These are phyloP conservation scores for Datura wrightii DNA, from an alignment of 257 asterid genomes.

Conservation along the genomic window DNA sequence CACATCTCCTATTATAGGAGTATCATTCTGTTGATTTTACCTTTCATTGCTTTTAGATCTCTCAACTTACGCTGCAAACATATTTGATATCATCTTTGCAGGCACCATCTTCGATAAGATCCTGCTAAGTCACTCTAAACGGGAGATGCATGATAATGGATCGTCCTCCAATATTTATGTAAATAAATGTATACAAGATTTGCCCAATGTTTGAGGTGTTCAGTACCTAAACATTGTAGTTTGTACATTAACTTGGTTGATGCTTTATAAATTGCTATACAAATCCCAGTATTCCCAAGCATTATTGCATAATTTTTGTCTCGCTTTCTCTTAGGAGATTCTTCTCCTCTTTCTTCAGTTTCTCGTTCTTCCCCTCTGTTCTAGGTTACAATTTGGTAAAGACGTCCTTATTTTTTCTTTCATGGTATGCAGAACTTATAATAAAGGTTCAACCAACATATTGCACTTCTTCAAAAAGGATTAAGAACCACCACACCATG, in stretches of 20 bases:
- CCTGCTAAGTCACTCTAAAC: background rate
- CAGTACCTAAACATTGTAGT: background rate
- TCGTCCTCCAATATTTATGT: background rate
- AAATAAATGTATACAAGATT: slow-evolving; percentile 6
- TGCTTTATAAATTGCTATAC: background rate
- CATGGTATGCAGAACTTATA: background rate
- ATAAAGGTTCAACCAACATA: background rate
- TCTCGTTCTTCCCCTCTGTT: slow-evolving; percentile 6
- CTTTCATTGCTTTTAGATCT: slow-evolving; percentile 11
- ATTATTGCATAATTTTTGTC: background rate
- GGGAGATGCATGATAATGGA: background rate
- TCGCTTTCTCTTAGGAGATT: background rate
- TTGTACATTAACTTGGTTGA: background rate
- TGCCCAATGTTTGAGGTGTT: slow-evolving; percentile 23
- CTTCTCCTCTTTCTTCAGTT: background rate
- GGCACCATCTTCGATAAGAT: slow-evolving; percentile 70
- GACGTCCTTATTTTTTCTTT: background rate
- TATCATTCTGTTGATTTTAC: background rate
- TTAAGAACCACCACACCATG: background rate
- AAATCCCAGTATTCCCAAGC: background rate
- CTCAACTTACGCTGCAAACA: background rate
- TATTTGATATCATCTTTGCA: slow-evolving; percentile 41
- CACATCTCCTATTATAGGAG: background rate
- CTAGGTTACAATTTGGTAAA: background rate
- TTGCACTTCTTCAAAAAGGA: background rate